These are phyloP conservation scores for Smallanthus sonchifolius DNA, from an alignment of 129 eudicot genomes.

Conservation along the genomic window DNA sequence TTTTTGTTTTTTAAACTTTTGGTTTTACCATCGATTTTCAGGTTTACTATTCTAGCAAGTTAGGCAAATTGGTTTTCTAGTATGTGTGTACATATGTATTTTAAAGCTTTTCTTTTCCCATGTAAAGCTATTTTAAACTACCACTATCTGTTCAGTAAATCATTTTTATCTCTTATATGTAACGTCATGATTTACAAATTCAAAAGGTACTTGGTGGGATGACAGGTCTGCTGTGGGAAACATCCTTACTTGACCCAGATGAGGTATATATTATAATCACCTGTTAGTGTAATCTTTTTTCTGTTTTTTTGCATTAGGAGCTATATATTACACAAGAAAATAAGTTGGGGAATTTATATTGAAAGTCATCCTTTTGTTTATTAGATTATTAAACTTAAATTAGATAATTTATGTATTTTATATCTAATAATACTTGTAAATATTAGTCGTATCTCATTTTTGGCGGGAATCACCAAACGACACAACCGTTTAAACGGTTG, in stretches of 20 bases:
- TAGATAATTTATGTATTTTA: too few relatives aligned
- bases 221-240: conserved; percentile 92
- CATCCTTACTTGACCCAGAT: conserved; percentile 91
- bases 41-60: not conserved
- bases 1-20: not conserved
- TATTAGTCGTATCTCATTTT: too few relatives aligned
- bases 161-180: not conserved
- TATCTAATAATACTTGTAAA: too few relatives aligned
- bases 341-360: conserved; percentile 35
- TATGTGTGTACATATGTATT: not conserved
- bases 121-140: not conserved
- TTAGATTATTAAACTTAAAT: too few relatives aligned
- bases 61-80: not conserved
- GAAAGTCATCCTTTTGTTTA: not conserved
- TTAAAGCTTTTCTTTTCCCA: not conserved
- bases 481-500: too few relatives aligned
- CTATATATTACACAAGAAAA: not conserved
- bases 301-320: not conserved
- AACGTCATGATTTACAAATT: not conserved
- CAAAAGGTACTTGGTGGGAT: conserved; percentile 88
- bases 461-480: too few relatives aligned
- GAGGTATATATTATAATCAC: conserved; percentile 44
- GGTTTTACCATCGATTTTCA: not conserved
- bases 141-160: not conserved
- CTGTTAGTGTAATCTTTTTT: not conserved